Percentiles rank a stretch among this genome's conserved stretches.
Conservation (phyloP, 768 basidiomycete species). For the Tylopilus sp. region DNA sequence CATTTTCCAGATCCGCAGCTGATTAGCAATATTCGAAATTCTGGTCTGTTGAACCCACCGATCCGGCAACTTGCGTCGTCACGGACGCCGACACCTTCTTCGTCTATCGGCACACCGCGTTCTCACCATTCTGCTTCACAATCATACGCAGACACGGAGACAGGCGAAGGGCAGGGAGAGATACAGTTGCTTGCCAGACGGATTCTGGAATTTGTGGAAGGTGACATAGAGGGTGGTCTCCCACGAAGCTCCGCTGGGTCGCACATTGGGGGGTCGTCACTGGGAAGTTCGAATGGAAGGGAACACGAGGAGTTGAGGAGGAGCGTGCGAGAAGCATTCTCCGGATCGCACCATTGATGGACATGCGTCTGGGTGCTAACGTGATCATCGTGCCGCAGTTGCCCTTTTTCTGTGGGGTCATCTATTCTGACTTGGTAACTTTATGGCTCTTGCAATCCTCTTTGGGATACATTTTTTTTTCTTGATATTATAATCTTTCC, state of each 20-base stretch:
- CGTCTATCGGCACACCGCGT: conserved; percentile 70
- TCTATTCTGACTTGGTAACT: neutral
- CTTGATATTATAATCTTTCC: neutral
- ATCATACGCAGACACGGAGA: conserved; percentile 80
- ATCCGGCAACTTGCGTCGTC: conserved; percentile 81
- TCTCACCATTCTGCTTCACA: conserved; percentile 66
- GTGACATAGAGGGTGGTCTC: conserved; percentile 56
- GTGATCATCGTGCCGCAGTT: neutral
- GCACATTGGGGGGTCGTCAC: conserved; percentile 66
- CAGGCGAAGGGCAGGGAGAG: conserved; percentile 87
- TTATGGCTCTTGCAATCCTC: neutral
- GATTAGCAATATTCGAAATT: conserved; percentile 85
- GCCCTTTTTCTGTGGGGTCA: neutral
- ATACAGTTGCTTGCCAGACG: conserved; percentile 82
- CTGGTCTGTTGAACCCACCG: conserved; percentile 75
- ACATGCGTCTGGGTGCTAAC: neutral
- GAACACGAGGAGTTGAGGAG: conserved; percentile 80
- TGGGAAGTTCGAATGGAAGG: conserved; percentile 52
- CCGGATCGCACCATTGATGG: conserved; percentile 48
- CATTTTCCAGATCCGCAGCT: conserved; percentile 69
- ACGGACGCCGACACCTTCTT: conserved; percentile 63
- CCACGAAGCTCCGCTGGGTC: conserved; percentile 62
- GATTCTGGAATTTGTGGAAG: conserved; percentile 85
- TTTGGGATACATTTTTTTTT: neutral
- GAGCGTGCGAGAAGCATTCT: conserved; percentile 81